Percentiles rank a stretch among this genome's conserved stretches.
Conservation (phyloP, 2,329 filamentous ascomycete species). For the Colletotrichum gigasporum region DNA sequence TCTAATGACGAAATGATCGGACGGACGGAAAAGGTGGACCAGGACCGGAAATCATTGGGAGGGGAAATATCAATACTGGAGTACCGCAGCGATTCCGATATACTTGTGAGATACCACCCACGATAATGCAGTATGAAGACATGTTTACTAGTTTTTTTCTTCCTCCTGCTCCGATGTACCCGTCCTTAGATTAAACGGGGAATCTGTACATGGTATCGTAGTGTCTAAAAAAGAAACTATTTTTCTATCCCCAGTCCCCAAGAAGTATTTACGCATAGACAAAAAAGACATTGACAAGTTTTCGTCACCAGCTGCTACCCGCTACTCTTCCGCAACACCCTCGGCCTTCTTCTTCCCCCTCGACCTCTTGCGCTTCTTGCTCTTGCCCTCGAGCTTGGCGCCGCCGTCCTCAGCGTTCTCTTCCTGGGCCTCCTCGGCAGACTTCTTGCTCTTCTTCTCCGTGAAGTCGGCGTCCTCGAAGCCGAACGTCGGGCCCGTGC, state of each 20-base stretch:
- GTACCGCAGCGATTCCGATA: slow-evolving; percentile 18
- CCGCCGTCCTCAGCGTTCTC: slow-evolving; percentile 41
- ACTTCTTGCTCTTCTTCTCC: slow-evolving; percentile 35
- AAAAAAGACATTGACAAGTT: neutral
- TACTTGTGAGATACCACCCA: slow-evolving; percentile 21
- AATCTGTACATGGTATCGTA: slow-evolving; percentile 26
- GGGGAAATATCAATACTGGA: neutral
- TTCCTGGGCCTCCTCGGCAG: slow-evolving; percentile 36
- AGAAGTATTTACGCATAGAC: neutral
- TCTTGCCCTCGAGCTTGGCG: slow-evolving; percentile 41
- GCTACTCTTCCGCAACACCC: slow-evolving; percentile 25
- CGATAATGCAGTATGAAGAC: slow-evolving; percentile 1
- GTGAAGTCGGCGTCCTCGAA: slow-evolving; percentile 51
- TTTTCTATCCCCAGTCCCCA: slow-evolving; percentile 13
- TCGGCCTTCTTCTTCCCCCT: slow-evolving; percentile 52
- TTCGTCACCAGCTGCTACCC: neutral
- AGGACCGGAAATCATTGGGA: neutral
- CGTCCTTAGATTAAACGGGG: neutral
- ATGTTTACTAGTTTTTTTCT: neutral
- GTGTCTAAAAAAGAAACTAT: slow-evolving; percentile 22
- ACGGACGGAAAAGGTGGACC: slow-evolving; percentile 1
- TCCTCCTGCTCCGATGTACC: neutral
- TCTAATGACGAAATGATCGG: slow-evolving; percentile 10
- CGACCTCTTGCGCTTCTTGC: slow-evolving; percentile 63
- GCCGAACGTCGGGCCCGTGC: slow-evolving; percentile 66